Base-by-base conservation (phyloP, 176 grass and related monocot species). In the Puya raimondii region DNA sequence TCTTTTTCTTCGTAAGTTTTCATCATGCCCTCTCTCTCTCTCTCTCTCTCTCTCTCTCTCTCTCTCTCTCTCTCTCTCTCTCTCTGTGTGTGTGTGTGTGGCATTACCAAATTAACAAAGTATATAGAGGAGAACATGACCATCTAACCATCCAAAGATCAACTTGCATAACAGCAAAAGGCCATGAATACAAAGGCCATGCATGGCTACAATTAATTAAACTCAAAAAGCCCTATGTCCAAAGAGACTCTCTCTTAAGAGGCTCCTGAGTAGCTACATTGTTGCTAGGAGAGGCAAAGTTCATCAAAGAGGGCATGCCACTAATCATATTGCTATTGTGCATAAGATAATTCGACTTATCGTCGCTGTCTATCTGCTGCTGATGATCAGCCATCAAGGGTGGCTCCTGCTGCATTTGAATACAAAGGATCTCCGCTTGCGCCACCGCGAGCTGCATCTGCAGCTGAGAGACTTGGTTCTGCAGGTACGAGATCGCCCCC, bases 391-490 rank as follows among this genome's bases (percentile, higher is more conserved):
- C 29, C 21, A 72, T 57, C 4, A 70, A 2, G 1, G 53, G 70
- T 0, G 75, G 81, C 52, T 78, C 75, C 12, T 82, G 78, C 71
- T 96, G 88, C 91, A 96, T 96, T 75, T 96, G 91, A 51, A 96
- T 86, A 85, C 91, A 91, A 17, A 96, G 78, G 78, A 91, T 96
- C 77, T 96, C 91, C 3, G 91, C 78, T 77, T 91, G 88, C 23
- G 91, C 91, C 51, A 96, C 85, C 15, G 88, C 88, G 51, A 96
- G 87, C 77, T 96, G 88, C 91, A 91, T 96, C 88, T 96, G 91
- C 10, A 96, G 82, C 76, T 96, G 91, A 50, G 91, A 96, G 16
- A 96, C 91, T 80, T 96, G 91, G 72, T 86, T 88, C 71, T 96
- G 88, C 52, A 96, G 69, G 80, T 81, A 91, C 57, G 91, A 96